These are phyloP conservation scores for Lobulomyces angularis DNA, from an alignment of 192 early-diverging fungal species.

Conservation along the genomic window DNA sequence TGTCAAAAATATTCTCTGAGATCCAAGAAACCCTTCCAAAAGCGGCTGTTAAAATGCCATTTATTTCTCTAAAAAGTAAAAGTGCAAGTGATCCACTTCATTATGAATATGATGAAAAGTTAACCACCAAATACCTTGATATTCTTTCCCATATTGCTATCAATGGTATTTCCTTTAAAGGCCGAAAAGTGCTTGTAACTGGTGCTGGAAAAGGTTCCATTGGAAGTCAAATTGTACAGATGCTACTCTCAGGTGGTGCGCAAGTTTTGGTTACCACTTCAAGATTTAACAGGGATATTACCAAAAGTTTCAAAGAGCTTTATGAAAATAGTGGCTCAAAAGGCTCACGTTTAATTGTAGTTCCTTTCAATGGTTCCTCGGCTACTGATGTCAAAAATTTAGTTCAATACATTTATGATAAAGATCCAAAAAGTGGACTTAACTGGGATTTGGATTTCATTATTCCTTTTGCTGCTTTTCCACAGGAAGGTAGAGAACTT, in stretches of 20 bases:
- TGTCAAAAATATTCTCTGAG: conserved; percentile 24
- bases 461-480: conserved; percentile 89
- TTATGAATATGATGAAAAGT: conserved; percentile 69
- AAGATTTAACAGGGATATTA: conserved; percentile 63
- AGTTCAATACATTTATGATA: conserved; percentile 78
- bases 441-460: conserved; percentile 91
- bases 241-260: conserved; percentile 74
- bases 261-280: conserved; percentile 86
- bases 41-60: conserved; percentile 14
- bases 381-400: conserved; percentile 68
- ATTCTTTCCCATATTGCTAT: conserved; percentile 66
- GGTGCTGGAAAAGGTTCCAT: conserved; percentile 86
- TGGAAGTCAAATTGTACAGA: conserved; percentile 69
- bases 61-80: conserved; percentile 34
- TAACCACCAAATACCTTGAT: conserved; percentile 73
- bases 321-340: conserved; percentile 83
- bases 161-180: conserved; percentile 74
- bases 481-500: conserved; percentile 76
- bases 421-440: conserved; percentile 57
- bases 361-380: conserved; percentile 91
- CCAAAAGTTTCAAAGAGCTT: conserved; percentile 76
- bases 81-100: conserved; percentile 48
- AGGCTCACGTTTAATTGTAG: conserved; percentile 69
- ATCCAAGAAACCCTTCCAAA: conserved; percentile 18
- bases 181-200: conserved; percentile 75